Conservation (phyloP, 768 basidiomycete genomes). For the Cystofilobasidium macerans region DNA sequence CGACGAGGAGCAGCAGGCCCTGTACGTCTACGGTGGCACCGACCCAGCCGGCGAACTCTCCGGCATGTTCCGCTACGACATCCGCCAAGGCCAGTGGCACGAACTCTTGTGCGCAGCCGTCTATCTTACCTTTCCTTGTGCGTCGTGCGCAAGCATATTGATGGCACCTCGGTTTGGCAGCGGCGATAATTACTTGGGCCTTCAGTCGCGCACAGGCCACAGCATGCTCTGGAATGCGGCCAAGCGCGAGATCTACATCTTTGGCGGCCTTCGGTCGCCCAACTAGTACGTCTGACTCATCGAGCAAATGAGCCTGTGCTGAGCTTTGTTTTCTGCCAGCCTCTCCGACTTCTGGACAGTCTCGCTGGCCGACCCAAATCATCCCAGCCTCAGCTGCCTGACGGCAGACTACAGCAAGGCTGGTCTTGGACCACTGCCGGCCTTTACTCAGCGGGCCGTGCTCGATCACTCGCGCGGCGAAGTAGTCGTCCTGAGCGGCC, state of each 20-base stretch:
- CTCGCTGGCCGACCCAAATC: constrained; percentile 1
- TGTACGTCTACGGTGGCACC: constrained; percentile 15
- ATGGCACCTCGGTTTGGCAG: not conserved
- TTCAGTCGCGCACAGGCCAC: constrained; percentile 18
- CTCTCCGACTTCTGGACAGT: constrained; percentile 17
- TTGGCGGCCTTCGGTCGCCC: constrained; percentile 6
- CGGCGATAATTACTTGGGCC: not conserved
- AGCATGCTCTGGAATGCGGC: constrained; percentile 19
- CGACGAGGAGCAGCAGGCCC: constrained; percentile 1
- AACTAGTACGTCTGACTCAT: constrained; percentile 3
- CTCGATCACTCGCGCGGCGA: constrained; percentile 2
- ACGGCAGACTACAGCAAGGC: constrained; percentile 10
- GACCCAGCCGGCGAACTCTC: not conserved
- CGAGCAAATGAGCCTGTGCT: not conserved
- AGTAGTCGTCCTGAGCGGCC: constrained; percentile 11
- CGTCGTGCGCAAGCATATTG: not conserved
- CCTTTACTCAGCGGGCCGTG: constrained; percentile 16
- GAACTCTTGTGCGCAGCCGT: constrained; percentile 19
- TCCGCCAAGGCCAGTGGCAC: not conserved
- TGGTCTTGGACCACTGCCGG: constrained; percentile 9
- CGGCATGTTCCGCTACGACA: constrained; percentile 17
- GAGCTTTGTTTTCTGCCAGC: not conserved
- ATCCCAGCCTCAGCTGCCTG: not conserved
- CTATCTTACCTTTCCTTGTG: not conserved
- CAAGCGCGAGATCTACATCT: constrained; percentile 11